Conservation (phyloP, 2,329 filamentous ascomycete species). For the Ceratocystis smalleyi region DNA sequence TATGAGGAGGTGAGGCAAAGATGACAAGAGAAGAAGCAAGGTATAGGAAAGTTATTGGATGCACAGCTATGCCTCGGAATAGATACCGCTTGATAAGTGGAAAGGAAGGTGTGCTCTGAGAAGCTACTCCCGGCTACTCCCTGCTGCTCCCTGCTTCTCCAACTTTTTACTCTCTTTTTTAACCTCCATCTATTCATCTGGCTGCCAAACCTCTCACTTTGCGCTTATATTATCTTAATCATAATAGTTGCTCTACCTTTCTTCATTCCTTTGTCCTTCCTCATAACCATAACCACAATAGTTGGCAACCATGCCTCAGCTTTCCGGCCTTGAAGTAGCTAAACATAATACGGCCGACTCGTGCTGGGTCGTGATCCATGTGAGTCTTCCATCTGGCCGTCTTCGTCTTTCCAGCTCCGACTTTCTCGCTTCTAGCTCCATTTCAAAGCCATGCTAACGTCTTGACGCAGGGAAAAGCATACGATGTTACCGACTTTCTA, state of each 20-base stretch:
- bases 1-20: neutral
- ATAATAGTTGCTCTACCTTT: neutral
- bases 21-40: neutral
- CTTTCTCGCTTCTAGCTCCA: too few relatives aligned
- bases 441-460: neutral
- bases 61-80: neutral
- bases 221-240: neutral
- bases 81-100: neutral
- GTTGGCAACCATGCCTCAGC: constrained; percentile 24
- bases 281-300: neutral
- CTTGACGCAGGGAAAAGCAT: constrained; percentile 50
- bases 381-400: constrained; percentile 22
- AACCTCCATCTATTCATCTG: neutral
- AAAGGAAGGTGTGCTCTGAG: neutral
- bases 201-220: neutral
- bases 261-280: neutral
- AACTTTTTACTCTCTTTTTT: neutral
- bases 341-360: constrained; percentile 69
- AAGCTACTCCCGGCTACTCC: neutral
- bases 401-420: neutral
- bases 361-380: constrained; percentile 85
- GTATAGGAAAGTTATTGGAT: neutral
- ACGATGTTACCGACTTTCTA: constrained; percentile 83
- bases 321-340: constrained; percentile 39
- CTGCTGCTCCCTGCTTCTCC: neutral